phyloP scores from a whole-genome alignment of 495 filamentous ascomycete species.

The Friedmanniomyces simplex region DNA sequence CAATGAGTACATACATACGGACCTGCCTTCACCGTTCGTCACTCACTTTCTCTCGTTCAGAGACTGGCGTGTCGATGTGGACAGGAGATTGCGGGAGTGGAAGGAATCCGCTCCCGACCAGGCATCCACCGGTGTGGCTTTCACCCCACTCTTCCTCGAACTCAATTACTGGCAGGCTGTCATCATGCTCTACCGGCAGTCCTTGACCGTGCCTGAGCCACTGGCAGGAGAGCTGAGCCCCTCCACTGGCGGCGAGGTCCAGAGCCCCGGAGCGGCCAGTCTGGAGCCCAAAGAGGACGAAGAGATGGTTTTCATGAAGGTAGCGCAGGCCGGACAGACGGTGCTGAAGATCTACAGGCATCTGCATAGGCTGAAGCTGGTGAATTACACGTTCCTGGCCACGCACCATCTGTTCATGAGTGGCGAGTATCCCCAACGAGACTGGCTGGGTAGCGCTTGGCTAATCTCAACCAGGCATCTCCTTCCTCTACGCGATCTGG shows the following conservation, averaged over 20 bases:
- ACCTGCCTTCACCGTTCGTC: slow-evolving; percentile 75
- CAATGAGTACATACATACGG: slow-evolving; percentile 65
- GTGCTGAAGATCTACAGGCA: slow-evolving; percentile 85
- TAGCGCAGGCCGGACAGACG: slow-evolving; percentile 88
- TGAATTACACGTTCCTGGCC: slow-evolving; percentile 94
- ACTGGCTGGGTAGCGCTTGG: too few species aligned
- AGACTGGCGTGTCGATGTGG: slow-evolving; percentile 80
- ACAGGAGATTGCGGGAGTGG: slow-evolving; percentile 76
- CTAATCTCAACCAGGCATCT: slow-evolving; percentile 77
- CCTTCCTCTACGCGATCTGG: slow-evolving; percentile 95
- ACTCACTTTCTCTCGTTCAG: slow-evolving; percentile 74
- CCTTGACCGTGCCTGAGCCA: slow-evolving; percentile 72
- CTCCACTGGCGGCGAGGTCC: slow-evolving; percentile 43
- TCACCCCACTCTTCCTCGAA: slow-evolving; percentile 77
- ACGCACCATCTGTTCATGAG: slow-evolving; percentile 98
- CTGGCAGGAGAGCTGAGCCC: slow-evolving; percentile 55
- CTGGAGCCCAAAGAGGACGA: slow-evolving; percentile 67
- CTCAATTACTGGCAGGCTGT: slow-evolving; percentile 96
- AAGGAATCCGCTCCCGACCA: slow-evolving; percentile 69
- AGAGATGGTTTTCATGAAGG: slow-evolving; percentile 81
- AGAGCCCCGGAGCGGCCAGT: slow-evolving; percentile 48
- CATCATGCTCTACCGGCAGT: slow-evolving; percentile 91
- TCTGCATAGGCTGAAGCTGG: slow-evolving; percentile 73
- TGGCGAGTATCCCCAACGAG: slow-evolving; percentile 48
- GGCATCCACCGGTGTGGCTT: slow-evolving; percentile 70